Base-by-base conservation (phyloP, 208 protist species). In the Endotrypanum monterogeii region DNA sequence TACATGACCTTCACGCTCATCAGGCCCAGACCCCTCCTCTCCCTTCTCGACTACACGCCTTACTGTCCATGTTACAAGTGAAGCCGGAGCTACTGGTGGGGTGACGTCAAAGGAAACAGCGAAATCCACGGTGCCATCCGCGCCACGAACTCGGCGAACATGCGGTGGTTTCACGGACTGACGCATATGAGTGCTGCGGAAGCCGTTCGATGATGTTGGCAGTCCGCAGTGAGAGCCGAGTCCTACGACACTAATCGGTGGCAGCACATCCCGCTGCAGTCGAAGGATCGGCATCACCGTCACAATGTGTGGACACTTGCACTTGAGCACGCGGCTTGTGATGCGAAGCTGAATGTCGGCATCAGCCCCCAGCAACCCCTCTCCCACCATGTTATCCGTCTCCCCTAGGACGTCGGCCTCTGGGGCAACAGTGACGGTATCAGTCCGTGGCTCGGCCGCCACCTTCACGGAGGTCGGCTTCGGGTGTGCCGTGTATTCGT, bases 301-400 rank as follows among this genome's bases (percentile, higher is more conserved):
- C 63, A 97, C 74, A 5, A 88, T 95, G 82, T 94, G 93, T 20
- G 93, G 93, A 69, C 93, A 97, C 83, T 97, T 97, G 81, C 93
- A 97, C 77, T 94, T 92, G 39, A 97, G 82, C 14, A 94, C 90
- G 30, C 66, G 73, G 75, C 90, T 94, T 3, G 84, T 86, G 60
- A 97, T 84, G 68, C 81, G 85, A 12, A 97, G 85, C 71, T 97
- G 89, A 76, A 97, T 86, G 58, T 92, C 88, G 2, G 80, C 20
- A 48, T 23, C 44, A 12, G 62, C 44, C 1, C 39, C 20, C 7
- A 11, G 20, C 16, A n/a, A 3, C 2, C 30, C 9, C 35, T 5
- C 58, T 18, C 32, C 37, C 14, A 56, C 57, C 0, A 2, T 6
- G 0, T 30, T 28, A 4, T 25, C n/a, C 6, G 23, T 25, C 28